phyloP scores from a whole-genome alignment of 2,329 filamentous ascomycete genomes.

The Samsoniella hepiali region DNA sequence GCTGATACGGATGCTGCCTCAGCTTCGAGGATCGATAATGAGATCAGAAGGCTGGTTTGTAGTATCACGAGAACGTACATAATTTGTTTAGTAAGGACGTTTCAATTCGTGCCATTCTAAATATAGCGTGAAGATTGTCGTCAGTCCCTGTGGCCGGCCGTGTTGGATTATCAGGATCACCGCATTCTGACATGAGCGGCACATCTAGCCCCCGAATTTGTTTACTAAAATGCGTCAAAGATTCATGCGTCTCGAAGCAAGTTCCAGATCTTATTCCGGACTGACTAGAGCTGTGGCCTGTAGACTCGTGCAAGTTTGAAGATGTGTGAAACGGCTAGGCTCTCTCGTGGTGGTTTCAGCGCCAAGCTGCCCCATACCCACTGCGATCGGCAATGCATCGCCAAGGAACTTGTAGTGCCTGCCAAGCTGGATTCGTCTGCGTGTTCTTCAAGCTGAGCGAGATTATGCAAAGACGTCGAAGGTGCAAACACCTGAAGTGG shows the following conservation, averaged over 20 bases:
- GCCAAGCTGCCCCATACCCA: conserved; percentile 4
- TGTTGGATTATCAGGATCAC: not conserved
- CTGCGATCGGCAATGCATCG: not conserved
- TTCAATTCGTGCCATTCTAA: no score
- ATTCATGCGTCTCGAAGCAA: not conserved
- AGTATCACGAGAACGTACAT: no score
- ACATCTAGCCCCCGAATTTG: not conserved
- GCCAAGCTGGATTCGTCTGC: not conserved
- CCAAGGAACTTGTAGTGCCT: not conserved
- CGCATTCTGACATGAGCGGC: not conserved
- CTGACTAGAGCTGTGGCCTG: no score
- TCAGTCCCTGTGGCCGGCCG: no score
- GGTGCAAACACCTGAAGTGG: not conserved
- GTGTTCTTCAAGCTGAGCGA: not conserved
- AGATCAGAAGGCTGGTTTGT: not conserved
- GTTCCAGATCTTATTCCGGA: not conserved
- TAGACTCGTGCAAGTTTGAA: not conserved
- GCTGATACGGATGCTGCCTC: not conserved
- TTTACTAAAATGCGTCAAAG: not conserved
- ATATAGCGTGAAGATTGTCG: no score
- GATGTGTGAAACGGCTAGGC: not conserved
- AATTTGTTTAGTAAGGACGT: no score
- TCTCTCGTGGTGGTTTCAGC: not conserved
- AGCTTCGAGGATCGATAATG: not conserved
- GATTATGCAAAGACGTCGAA: not conserved